Conservation (phyloP, 495 filamentous ascomycete genomes). For the Trichoderma virens region DNA sequence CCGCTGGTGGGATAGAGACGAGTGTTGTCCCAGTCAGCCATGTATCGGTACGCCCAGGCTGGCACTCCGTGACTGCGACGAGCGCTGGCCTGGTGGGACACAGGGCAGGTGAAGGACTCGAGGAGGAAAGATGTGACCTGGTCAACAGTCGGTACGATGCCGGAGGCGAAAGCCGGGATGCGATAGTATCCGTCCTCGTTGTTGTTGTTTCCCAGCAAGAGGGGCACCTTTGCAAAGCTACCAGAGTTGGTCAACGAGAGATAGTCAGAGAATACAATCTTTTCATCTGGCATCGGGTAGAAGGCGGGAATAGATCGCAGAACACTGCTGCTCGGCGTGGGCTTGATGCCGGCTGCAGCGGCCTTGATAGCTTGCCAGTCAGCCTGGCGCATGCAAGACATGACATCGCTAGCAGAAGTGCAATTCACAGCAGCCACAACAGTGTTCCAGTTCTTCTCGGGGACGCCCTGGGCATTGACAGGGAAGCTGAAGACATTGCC, state of each 20-base stretch:
- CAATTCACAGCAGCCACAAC: conserved; percentile 30
- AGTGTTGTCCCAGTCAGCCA: conserved; percentile 37
- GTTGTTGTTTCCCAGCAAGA: conserved; percentile 21
- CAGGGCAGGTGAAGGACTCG: conserved; percentile 37
- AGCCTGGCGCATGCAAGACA: conserved; percentile 39
- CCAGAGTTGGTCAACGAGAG: conserved; percentile 21
- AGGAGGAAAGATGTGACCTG: conserved; percentile 25
- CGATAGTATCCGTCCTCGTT: conserved; percentile 11
- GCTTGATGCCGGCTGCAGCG: conserved; percentile 17
- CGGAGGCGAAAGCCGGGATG: conserved; percentile 21
- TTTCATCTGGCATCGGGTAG: conserved; percentile 37
- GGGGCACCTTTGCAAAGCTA: conserved; percentile 38
- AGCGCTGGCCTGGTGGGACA: conserved; percentile 19
- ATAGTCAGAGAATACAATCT: conserved; percentile 42
- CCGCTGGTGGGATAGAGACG: conserved; percentile 37
- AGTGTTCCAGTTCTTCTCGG: conserved; percentile 27
- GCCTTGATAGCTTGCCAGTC: conserved; percentile 26
- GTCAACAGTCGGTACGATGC: conserved; percentile 19
- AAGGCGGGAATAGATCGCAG: conserved; percentile 25
- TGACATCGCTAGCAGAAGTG: conserved; percentile 23
- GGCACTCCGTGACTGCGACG: conserved; percentile 25
- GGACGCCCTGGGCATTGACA: conserved; percentile 25
- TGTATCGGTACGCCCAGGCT: conserved; percentile 37
- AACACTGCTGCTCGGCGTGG: conserved; percentile 18
- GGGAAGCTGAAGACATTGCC: conserved; percentile 40